phyloP scores from a whole-genome alignment of 371 early-diverging fungal species.

The Mucor velutinosus region DNA sequence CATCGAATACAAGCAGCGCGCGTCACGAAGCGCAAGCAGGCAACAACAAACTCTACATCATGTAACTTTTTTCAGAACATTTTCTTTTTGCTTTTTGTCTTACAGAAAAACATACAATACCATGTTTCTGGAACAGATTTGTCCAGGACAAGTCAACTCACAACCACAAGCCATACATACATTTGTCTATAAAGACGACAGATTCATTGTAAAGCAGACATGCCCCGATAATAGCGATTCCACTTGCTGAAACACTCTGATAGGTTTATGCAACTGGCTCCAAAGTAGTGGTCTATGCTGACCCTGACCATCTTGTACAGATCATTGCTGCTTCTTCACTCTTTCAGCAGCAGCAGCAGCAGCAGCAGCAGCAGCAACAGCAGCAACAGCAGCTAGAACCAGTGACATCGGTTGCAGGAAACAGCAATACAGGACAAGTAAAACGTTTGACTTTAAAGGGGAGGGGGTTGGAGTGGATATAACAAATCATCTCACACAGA shows the following conservation, averaged over 20 bases:
- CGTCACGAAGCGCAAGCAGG: not conserved
- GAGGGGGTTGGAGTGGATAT: not conserved
- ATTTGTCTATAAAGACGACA: constrained; percentile 44
- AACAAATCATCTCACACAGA: no score
- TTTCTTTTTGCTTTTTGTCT: not conserved
- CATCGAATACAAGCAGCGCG: not conserved
- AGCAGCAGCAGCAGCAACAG: not conserved
- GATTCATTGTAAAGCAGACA: constrained; percentile 57
- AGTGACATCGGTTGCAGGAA: constrained; percentile 40
- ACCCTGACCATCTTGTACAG: constrained; percentile 44
- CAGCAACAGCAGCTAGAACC: constrained; percentile 3
- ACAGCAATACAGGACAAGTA: constrained; percentile 40
- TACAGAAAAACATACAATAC: not conserved
- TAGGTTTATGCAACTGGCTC: constrained; percentile 55
- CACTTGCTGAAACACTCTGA: constrained; percentile 11
- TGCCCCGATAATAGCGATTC: no score
- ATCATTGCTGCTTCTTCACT: constrained; percentile 30
- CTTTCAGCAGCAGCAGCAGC: not conserved
- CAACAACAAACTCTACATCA: not conserved
- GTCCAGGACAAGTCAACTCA: constrained; percentile 67
- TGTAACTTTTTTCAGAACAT: not conserved
- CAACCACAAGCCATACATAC: constrained; percentile 55
- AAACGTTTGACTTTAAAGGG: not conserved
- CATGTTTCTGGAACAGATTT: constrained; percentile 67
- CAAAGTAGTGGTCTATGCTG: constrained; percentile 52